phyloP scores from a whole-genome alignment of 2,329 filamentous ascomycete genomes.

The Cadophora malorum region DNA sequence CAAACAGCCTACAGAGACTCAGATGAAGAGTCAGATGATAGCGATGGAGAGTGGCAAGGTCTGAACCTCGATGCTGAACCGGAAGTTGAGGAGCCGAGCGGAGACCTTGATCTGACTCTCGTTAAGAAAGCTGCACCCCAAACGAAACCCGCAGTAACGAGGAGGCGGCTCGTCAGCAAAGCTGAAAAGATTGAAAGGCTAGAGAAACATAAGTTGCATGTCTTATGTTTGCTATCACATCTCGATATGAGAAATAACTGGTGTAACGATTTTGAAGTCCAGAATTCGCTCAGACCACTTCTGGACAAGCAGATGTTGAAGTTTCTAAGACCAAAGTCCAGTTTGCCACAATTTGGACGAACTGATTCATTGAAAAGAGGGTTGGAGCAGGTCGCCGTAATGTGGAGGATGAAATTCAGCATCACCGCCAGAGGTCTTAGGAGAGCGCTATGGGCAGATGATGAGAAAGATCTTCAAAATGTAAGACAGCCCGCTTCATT shows the following conservation, averaged over 20 bases:
- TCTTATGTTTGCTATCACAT: conserved; percentile 83
- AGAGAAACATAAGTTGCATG: conserved; percentile 83
- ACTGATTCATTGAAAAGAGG: conserved; percentile 81
- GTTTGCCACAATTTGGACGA: conserved; percentile 75
- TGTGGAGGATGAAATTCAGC: conserved; percentile 74
- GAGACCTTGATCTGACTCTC: conserved; percentile 46
- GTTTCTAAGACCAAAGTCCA: conserved; percentile 71
- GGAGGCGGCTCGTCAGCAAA: conserved; percentile 58
- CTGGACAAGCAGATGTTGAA: conserved; percentile 69
- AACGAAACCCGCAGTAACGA: conserved; percentile 26
- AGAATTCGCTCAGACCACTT: conserved; percentile 68
- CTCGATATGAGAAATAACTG: conserved; percentile 80
- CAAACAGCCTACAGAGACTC: conserved; percentile 54
- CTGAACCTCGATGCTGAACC: conserved; percentile 51
- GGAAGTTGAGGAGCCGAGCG: conserved; percentile 40
- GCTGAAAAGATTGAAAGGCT: conserved; percentile 65
- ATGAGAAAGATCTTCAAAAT: conserved; percentile 63
- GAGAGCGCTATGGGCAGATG: conserved; percentile 77
- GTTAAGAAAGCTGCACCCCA: conserved; percentile 34
- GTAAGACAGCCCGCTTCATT: conserved; percentile 49
- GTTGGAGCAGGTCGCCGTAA: conserved; percentile 69
- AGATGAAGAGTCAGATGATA: conserved; percentile 60
- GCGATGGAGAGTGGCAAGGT: conserved; percentile 69
- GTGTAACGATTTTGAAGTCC: conserved; percentile 80
- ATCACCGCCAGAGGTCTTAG: conserved; percentile 75